Evolutionary conservation across 1,139 yeast genomes (phyloP).

Genomic region (Debaryomyces subglobosus): DNA sequence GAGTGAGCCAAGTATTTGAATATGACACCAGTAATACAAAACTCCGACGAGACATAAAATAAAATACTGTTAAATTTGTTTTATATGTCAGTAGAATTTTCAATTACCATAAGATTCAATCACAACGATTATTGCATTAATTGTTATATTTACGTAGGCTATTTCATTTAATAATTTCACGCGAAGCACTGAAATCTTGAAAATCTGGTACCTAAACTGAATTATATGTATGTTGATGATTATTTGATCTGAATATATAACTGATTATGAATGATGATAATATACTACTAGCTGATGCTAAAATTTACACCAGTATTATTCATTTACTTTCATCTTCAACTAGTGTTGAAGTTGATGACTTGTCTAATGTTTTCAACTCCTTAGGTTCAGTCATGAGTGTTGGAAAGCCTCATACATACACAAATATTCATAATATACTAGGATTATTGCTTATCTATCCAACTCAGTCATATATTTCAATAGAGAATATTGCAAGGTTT

Average conservation of each 20-base stretch:
- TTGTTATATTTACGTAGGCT: neutral
- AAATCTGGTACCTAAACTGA: neutral
- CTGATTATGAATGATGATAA: conserved; percentile 2
- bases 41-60: conserved; percentile 6
- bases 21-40: conserved; percentile 1
- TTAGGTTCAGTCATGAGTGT: conserved; percentile 2
- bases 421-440: conserved; percentile 15
- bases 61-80: neutral
- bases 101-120: neutral
- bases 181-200: neutral
- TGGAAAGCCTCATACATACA: conserved; percentile 4
- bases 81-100: neutral
- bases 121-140: neutral
- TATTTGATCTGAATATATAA: neutral
- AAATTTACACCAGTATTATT: conserved; percentile 1
- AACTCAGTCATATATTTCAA: conserved; percentile 16
- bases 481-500: conserved; percentile 12
- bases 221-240: neutral
- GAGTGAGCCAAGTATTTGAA: conserved; percentile 6
- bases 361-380: neutral
- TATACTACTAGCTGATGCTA: conserved; percentile 7
- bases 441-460: conserved; percentile 18
- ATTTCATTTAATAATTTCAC: neutral
- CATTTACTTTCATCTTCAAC: neutral
- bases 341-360: neutral